These are phyloP conservation scores for Ophiostoma piceae DNA, from an alignment of 2,329 filamentous ascomycete species.

Conservation along the genomic window DNA sequence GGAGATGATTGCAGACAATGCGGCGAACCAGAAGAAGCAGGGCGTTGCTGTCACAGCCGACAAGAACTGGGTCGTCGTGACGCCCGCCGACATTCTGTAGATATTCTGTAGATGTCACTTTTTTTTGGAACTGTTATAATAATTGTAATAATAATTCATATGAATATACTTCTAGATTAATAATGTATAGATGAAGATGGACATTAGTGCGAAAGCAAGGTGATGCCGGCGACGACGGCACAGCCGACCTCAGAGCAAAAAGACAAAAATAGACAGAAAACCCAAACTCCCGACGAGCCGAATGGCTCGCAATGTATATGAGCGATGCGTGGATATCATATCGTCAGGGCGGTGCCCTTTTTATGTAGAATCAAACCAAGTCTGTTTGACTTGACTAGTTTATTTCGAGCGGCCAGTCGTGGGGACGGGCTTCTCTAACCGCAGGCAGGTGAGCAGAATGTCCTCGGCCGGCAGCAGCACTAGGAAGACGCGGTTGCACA, in stretches of 20 bases:
- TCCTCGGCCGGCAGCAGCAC: slow-evolving; percentile 5
- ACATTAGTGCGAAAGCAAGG: neutral
- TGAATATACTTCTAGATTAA: neutral
- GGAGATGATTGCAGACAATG: neutral
- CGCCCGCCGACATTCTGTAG: slow-evolving; percentile 11
- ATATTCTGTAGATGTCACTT: neutral
- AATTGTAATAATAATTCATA: neutral
- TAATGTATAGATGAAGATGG: neutral
- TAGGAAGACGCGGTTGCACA: slow-evolving; percentile 1
- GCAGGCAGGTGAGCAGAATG: neutral
- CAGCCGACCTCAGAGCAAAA: neutral
- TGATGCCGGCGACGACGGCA: neutral
- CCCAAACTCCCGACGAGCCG: neutral
- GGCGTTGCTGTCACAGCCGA: slow-evolving; percentile 6
- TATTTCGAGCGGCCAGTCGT: slow-evolving; percentile 4
- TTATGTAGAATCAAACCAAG: neutral
- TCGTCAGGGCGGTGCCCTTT: neutral
- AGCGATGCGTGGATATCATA: slow-evolving; percentile 1
- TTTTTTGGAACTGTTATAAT: neutral
- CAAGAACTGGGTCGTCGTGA: slow-evolving; percentile 14
- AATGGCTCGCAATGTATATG: neutral
- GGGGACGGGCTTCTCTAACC: slow-evolving; percentile 10
- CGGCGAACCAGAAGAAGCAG: neutral
- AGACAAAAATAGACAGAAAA: neutral
- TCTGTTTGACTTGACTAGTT: no score